Conservation (phyloP, 169 alveolate genomes). For the Plasmodium gonderi region DNA sequence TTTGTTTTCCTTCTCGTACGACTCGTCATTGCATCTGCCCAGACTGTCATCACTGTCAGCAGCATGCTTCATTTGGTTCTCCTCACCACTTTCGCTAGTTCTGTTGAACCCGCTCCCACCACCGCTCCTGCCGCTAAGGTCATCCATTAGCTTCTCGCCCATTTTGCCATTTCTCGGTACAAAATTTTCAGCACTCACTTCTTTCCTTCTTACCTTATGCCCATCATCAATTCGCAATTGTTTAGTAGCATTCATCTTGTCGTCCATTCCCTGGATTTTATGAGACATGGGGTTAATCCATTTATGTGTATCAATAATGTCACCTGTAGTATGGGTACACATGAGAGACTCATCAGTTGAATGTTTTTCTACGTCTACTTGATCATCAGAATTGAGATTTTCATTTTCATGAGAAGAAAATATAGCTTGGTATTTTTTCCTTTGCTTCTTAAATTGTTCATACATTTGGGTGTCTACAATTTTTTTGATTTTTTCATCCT, state of each 20-base stretch:
- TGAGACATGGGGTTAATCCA: too few species aligned
- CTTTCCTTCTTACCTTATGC: not conserved
- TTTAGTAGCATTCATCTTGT: too few species aligned
- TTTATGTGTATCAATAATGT: too few species aligned
- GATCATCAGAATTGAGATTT: not conserved
- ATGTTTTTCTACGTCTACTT: too few species aligned
- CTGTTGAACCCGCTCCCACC: not conserved
- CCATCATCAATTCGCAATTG: too few species aligned
- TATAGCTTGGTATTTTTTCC: not conserved
- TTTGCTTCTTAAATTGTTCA: not conserved
- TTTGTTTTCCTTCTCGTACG: slow-evolving; percentile 1
- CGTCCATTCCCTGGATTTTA: too few species aligned
- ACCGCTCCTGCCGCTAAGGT: not conserved
- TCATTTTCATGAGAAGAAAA: not conserved
- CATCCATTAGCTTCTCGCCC: too few species aligned
- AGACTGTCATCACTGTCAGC: not conserved
- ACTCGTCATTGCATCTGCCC: not conserved
- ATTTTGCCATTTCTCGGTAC: not conserved
- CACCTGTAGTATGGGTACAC: too few species aligned
- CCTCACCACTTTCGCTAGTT: not conserved
- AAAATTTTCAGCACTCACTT: too few species aligned
- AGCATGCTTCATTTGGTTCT: not conserved
- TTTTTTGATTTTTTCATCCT: slow-evolving; percentile 26
- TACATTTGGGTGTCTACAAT: slow-evolving; percentile 1
- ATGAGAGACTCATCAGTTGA: too few species aligned